Base-by-base conservation (phyloP, 345 rosid species). In the Raphanus sativus region DNA sequence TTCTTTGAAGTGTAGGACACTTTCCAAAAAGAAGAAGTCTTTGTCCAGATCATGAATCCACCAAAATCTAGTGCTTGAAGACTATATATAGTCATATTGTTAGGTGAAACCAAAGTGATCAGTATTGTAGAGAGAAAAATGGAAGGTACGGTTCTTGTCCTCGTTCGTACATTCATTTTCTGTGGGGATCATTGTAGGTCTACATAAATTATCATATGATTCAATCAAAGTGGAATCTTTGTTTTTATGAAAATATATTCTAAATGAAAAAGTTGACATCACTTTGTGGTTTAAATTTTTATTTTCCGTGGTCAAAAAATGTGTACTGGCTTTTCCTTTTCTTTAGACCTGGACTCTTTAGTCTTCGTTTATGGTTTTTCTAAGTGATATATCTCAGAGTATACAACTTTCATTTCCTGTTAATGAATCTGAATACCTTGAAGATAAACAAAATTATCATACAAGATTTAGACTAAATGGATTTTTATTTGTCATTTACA, bases 101-200 rank as follows among this genome's bases (percentile, higher is more conserved):
- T 78, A 45, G 81, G 81, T 72, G 77, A 72, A 71, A 45, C 66
- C 65, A 24, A 28, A 38, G 75, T 71, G 21, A 71, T 38, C 3
- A 38, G 45, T 38, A 9, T 38, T n/a, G n/a, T 40, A 8, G 42
- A 26, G 26, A 65, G 33, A 21, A 71, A 78, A 32, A 25, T 66
- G 59, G 73, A 72, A 15, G 56, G 81, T 78, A 78, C 81, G 77
- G 77, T 60, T 72, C 58, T 72, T 78, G 73, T 66, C 81, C 77
- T 72, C 63, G 55, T 59, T 32, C 48, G 77, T 72, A 72, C 77
- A 66, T 70, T 58, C 15, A 33, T 58, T 58, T 56, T 55, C 11
- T 24, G 5, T 2, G 29, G 33, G 62, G 62, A 28, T 2, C 40
- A 24, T 45, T 76, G 62, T 50, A 70, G 52, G 62, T 58, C 55